phyloP scores from a whole-genome alignment of 768 basidiomycete genomes.

The Boletus pseudopeckii region DNA sequence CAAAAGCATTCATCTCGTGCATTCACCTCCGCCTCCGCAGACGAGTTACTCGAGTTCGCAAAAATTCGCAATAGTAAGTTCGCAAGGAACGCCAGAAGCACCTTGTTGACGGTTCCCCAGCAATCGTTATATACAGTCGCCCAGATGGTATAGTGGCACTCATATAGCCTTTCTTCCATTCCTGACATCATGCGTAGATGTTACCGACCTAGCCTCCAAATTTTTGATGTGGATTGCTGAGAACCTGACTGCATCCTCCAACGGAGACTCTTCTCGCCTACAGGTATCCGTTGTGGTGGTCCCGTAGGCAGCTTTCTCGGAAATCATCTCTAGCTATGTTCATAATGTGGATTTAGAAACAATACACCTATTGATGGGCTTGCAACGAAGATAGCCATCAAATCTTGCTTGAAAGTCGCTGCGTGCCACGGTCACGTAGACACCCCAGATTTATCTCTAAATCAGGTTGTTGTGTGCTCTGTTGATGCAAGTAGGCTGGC shows the following conservation, averaged over 20 bases:
- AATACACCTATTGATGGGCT: constrained; percentile 12
- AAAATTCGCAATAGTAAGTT: constrained; percentile 23
- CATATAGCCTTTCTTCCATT: not conserved
- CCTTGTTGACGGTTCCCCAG: constrained; percentile 9
- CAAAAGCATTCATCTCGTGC: not conserved
- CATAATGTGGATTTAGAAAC: constrained; percentile 10
- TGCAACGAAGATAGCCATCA: constrained; percentile 10
- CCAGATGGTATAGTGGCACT: constrained; percentile 15
- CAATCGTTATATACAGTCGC: constrained; percentile 18
- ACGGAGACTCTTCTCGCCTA: not conserved
- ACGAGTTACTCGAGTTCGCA: constrained; percentile 16
- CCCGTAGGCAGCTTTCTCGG: constrained; percentile 10
- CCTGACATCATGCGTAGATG: constrained; percentile 14
- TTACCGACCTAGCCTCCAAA: constrained; percentile 13
- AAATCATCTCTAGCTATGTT: not conserved
- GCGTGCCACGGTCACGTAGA: constrained; percentile 13
- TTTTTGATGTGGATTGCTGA: constrained; percentile 19
- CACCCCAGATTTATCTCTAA: constrained; percentile 15
- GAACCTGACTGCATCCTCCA: not conserved
- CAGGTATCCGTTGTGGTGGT: constrained; percentile 20
- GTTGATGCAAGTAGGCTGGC: constrained; percentile 35
- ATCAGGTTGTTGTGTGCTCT: constrained; percentile 41
- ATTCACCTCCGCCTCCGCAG: constrained; percentile 5
- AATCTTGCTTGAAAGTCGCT: constrained; percentile 17
- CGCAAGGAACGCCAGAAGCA: not conserved